phyloP scores from a whole-genome alignment of 768 basidiomycete genomes.

The Boletus reticuloceps region DNA sequence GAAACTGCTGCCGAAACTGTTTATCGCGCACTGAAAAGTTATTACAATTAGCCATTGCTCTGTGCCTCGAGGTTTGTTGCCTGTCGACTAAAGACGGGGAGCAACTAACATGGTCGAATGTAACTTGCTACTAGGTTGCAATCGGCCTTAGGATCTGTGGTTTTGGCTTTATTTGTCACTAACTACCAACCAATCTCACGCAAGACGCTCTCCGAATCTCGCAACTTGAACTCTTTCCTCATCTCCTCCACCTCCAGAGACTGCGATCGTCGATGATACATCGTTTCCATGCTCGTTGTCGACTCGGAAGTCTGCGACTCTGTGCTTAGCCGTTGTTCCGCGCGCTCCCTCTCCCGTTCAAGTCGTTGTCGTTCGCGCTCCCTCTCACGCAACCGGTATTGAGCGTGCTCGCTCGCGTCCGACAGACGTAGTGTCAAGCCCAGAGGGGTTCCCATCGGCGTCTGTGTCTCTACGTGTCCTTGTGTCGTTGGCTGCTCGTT shows the following conservation, averaged over 20 bases:
- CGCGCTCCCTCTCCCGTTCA: not conserved
- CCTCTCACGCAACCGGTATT: slow-evolving; percentile 20
- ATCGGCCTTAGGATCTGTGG: not conserved
- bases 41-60: slow-evolving; percentile 9
- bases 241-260: not conserved
- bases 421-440: slow-evolving; percentile 22
- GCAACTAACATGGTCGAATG: too few species aligned
- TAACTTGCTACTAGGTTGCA: too few species aligned
- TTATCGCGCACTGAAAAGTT: slow-evolving; percentile 20
- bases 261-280: not conserved
- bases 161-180: not conserved
- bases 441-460: slow-evolving; percentile 5
- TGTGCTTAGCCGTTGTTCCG: not conserved
- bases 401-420: slow-evolving; percentile 24
- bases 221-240: slow-evolving; percentile 10
- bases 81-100: too few species aligned
- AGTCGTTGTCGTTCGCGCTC: slow-evolving; percentile 16
- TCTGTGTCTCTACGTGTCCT: not conserved
- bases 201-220: slow-evolving; percentile 22
- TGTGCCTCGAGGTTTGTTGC: too few species aligned
- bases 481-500: too few species aligned
- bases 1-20: slow-evolving; percentile 28
- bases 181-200: slow-evolving; percentile 20
- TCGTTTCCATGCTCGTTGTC: not conserved
- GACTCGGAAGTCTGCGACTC: not conserved